Evolutionary conservation across 163 green algal species (phyloP), one percentile per base, ranked within the genome.

Genomic region (Chlorella variabilis): DNA sequence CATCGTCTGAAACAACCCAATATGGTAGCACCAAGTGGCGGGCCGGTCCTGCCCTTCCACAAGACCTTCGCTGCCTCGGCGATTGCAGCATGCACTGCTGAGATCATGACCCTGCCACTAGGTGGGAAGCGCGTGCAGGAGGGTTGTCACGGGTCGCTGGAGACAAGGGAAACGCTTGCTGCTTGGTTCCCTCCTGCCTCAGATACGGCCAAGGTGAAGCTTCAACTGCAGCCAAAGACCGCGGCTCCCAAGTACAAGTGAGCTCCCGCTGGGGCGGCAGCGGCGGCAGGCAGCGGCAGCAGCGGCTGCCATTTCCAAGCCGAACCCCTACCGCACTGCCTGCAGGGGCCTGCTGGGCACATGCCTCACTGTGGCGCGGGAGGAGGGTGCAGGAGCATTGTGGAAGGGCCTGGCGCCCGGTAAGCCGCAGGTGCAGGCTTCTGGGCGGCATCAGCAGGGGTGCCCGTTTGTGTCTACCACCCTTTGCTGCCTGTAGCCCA

Each of bases 151-250:
- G n/a, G n/a, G n/a, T n/a, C n/a, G n/a, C n/a, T n/a, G n/a, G n/a
- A n/a, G n/a, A n/a, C n/a, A n/a, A n/a, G n/a, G n/a, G n/a, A n/a
- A n/a, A n/a, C n/a, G n/a, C n/a, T n/a, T n/a, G n/a, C n/a, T n/a
- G n/a, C n/a, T n/a, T n/a, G n/a, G n/a, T n/a, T n/a, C n/a, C n/a
- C n/a, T n/a, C n/a, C n/a, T n/a, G 91, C 17, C 98, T 27, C 96
- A 96, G 97, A 99, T 85, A 99, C 95, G 6, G 96, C 96, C 42
- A 99, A 99, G 81, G 97, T 99, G 11, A 86, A 94, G 41, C 86
- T 99, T 41, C 97, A 99, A 83, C 81, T 99, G 29, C 97, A 99
- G 75, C 68, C 82, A 48, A 88, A 92, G 61, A 85, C 71, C 21
- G 85, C 82, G 20, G 41, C 59, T 1, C 92, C 87, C 63, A 97